Evolutionary conservation across 2,329 filamentous ascomycete species (phyloP), one percentile per base, ranked within the genome.

Genomic region (Aspergillus viridinutans): DNA sequence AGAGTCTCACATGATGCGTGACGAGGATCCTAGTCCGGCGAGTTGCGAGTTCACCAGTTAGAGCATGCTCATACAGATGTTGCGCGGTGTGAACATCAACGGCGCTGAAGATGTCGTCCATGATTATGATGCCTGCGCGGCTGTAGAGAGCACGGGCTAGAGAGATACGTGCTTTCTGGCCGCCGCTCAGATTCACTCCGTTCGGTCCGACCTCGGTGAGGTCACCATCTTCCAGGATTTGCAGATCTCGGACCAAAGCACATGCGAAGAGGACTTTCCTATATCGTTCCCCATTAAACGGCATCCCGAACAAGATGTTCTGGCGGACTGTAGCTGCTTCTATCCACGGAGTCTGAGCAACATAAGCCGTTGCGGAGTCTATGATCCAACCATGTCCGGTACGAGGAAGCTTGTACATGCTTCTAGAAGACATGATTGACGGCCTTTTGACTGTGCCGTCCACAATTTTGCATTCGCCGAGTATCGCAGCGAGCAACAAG

Each of bases 171-270:
- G 89, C 91, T 69, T 89, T 87, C 72, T 94, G 90, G 0, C 90
- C 90, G 58, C 90, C 90, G 59, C 87, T 90, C n/a, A 93, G 77
- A 62, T 92, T 91, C 64, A 92, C 89, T 6, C 90, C 90, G 59
- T 91, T 90, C 8, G 88, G 87, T 10, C 90, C 90, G 53, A 93
- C 88, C 65, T 90, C 87, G 0, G 90, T 93, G 43, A 82, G 74
- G 65, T 92, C 88, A 5, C 89, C 89, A 66, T 91, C 86, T 0
- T 82, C 75, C 20, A 93, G 80, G 75, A 89, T 89, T 25, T 86
- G 82, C 28, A 93, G 75, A 64, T 94, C 90, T 67, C 89, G 88
- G 51, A 81, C 80, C 48, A 94, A 71, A 0, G 89, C 88, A 61
- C 89, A 92, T 3, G 85, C 87, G 35, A 84, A 79, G 7, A 92